phyloP scores from a whole-genome alignment of 2,329 filamentous ascomycete genomes.

The Cladosporium sp. region DNA sequence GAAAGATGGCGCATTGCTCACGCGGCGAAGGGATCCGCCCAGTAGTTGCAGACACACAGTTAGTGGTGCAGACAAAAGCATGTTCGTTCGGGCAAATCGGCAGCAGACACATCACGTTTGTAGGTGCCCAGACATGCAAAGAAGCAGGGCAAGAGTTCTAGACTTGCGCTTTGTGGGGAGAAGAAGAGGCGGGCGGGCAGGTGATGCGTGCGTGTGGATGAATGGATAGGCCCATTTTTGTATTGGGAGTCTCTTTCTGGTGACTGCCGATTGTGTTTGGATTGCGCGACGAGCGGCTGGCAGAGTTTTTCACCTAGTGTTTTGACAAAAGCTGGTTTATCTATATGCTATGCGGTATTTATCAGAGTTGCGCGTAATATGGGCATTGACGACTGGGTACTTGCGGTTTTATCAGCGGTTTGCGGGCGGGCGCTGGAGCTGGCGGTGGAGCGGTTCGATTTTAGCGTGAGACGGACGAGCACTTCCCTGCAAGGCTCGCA shows the following conservation, averaged over 20 bases:
- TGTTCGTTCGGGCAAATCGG: not conserved
- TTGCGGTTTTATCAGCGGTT: not conserved
- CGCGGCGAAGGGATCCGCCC: not conserved
- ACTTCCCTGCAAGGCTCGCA: not conserved
- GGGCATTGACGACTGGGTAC: not conserved
- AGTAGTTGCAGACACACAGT: not conserved
- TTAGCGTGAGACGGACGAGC: not conserved
- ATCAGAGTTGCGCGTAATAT: constrained; percentile 5
- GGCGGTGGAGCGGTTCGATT: not conserved
- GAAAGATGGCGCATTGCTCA: not conserved
- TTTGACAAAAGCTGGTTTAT: not conserved
- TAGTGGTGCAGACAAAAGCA: not conserved
- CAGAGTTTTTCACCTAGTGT: not conserved
- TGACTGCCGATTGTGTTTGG: not conserved
- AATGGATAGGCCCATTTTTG: not conserved
- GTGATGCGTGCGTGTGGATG: constrained; percentile 1
- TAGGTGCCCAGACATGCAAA: not conserved
- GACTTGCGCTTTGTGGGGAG: constrained; percentile 9
- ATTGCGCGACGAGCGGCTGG: not conserved
- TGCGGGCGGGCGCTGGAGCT: not conserved
- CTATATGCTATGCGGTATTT: not conserved
- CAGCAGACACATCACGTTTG: not conserved
- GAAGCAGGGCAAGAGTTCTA: constrained; percentile 10
- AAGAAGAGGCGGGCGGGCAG: constrained; percentile 9
- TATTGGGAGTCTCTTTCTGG: too few relatives aligned